phyloP scores from a whole-genome alignment of 257 asterid species.

The Galeopsis tetrahit region DNA sequence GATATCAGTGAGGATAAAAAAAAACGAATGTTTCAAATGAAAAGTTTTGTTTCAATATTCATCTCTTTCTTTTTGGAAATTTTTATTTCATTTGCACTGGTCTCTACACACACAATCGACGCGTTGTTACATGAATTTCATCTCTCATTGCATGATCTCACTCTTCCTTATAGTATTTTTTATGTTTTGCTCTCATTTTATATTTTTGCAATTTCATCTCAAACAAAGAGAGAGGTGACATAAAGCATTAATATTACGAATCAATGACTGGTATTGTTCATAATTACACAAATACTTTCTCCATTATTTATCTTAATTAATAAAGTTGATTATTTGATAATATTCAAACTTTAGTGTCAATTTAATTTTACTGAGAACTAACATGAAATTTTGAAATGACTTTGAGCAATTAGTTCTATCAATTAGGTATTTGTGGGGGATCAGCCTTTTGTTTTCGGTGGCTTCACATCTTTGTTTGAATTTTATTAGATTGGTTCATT shows the following conservation, averaged over 20 bases:
- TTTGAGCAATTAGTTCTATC: conserved; percentile 26
- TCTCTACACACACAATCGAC: too few species aligned
- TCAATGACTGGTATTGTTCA: conserved; percentile 69
- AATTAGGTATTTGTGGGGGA: not conserved
- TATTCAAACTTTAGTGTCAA: conserved; percentile 5
- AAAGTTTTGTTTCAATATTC: too few species aligned
- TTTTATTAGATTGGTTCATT: conserved; percentile 7
- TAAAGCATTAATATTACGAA: conserved; percentile 34
- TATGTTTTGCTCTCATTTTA: not conserved
- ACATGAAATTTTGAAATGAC: not conserved
- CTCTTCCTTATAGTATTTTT: conserved; percentile 49
- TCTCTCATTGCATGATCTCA: too few species aligned
- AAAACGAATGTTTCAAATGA: too few species aligned
- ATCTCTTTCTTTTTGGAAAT: too few species aligned
- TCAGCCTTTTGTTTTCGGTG: not conserved
- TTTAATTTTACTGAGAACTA: not conserved
- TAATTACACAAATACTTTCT: not conserved
- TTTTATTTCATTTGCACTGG: too few species aligned
- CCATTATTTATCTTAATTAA: not conserved
- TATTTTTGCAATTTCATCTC: conserved; percentile 24
- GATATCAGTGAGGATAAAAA: too few species aligned
- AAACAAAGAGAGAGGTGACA: not conserved
- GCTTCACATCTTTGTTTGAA: not conserved
- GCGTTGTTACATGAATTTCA: too few species aligned
- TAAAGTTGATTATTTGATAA: conserved; percentile 10